A percentile compares a stretch with the other conserved stretches of the same genome.
phyloP scores from a whole-genome alignment of 768 basidiomycete genomes.

The Collybia mongolica region DNA sequence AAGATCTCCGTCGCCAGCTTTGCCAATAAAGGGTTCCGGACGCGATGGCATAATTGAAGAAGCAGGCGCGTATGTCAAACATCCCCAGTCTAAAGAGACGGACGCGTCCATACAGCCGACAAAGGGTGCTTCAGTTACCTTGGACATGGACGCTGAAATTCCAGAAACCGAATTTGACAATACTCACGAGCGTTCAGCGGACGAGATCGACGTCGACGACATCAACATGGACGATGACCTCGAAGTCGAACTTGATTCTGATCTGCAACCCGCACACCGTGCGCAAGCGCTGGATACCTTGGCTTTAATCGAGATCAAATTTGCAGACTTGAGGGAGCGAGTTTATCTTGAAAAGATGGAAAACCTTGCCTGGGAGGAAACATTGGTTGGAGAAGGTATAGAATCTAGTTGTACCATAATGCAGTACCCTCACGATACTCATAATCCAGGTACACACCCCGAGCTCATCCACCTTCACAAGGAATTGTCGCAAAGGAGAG shows the following conservation, averaged over 20 bases:
- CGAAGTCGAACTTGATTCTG: slow-evolving; percentile 54
- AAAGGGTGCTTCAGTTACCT: slow-evolving; percentile 9
- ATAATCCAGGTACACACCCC: slow-evolving; percentile 72
- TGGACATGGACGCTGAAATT: slow-evolving; percentile 23
- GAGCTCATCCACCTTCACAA: slow-evolving; percentile 81
- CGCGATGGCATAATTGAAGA: slow-evolving; percentile 1
- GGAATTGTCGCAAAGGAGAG: slow-evolving; percentile 74
- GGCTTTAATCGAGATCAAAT: slow-evolving; percentile 89
- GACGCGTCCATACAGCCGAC: not conserved
- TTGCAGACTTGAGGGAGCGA: slow-evolving; percentile 81
- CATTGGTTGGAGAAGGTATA: slow-evolving; percentile 74
- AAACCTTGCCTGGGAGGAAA: slow-evolving; percentile 84
- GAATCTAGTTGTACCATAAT: slow-evolving; percentile 8
- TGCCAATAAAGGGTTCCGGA: slow-evolving; percentile 12
- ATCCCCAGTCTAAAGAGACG: too few relatives aligned
- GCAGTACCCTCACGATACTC: slow-evolving; percentile 2
- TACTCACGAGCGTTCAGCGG: slow-evolving; percentile 17
- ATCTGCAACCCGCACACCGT: slow-evolving; percentile 78
- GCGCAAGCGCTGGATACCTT: slow-evolving; percentile 88
- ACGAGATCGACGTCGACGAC: slow-evolving; percentile 32
- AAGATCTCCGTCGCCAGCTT: slow-evolving; percentile 39
- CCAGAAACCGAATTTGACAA: slow-evolving; percentile 20
- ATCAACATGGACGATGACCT: slow-evolving; percentile 39
- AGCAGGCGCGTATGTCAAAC: too few relatives aligned
- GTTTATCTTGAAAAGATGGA: slow-evolving; percentile 97